Percentiles rank a stretch among this genome's conserved stretches.
Evolutionary conservation across 1,284 basidiomycete species (phyloP).

Genomic region (Stygiomarasmius scandens): DNA sequence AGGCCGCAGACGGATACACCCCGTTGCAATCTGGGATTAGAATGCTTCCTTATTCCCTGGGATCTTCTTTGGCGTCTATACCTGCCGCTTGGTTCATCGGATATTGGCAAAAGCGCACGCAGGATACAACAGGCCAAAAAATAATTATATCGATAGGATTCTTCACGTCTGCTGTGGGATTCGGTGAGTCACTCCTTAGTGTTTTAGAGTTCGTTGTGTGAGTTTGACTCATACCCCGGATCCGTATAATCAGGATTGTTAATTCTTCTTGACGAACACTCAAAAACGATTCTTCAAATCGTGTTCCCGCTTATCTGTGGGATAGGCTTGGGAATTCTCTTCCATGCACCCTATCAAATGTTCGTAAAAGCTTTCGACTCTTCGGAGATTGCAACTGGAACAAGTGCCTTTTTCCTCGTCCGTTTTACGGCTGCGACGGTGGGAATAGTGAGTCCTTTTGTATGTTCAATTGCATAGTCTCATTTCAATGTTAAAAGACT

Average conservation of each 20-base stretch:
- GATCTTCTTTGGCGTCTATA: conserved; percentile 78
- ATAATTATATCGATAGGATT: conserved; percentile 64
- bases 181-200: conserved; percentile 54
- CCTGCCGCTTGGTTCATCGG: conserved; percentile 78
- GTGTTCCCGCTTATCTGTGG: conserved; percentile 69
- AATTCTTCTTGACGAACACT: conserved; percentile 56
- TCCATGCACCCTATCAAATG: conserved; percentile 80
- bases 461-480: conserved; percentile 10
- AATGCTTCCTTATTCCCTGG: conserved; percentile 79
- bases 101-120: conserved; percentile 57
- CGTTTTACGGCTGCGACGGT: conserved; percentile 81
- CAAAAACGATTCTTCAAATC: conserved; percentile 47
- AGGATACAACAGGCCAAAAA: conserved; percentile 65
- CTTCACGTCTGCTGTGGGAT: conserved; percentile 64
- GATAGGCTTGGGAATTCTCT: conserved; percentile 78
- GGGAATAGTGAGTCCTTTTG: conserved; percentile 59
- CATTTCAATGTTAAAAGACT: conserved; percentile 46
- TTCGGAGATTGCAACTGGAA: conserved; percentile 72
- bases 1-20: conserved; percentile 69
- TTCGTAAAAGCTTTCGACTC: conserved; percentile 66
- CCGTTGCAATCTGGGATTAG: conserved; percentile 71
- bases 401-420: conserved; percentile 82
- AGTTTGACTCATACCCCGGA: not conserved
- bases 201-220: conserved; percentile 8
- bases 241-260: conserved; percentile 55